A percentile compares a stretch with the other conserved stretches of the same genome.
Conservation (phyloP, 495 filamentous ascomycete genomes). For the Aspergillus indologenus region DNA sequence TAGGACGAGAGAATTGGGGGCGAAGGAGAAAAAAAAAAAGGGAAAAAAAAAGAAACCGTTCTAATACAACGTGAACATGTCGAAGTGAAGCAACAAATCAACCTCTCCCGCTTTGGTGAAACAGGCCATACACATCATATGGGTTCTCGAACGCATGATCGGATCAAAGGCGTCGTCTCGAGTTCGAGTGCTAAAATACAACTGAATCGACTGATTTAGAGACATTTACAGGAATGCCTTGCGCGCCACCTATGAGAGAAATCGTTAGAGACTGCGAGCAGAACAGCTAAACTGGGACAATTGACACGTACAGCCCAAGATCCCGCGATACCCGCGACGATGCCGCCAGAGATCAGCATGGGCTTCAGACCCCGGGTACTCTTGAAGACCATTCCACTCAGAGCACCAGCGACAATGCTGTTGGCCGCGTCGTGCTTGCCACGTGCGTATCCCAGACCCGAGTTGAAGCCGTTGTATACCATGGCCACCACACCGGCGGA, state of each 20-base stretch:
- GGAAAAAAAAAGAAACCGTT: slow-evolving; percentile 33
- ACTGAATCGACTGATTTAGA: slow-evolving; percentile 14
- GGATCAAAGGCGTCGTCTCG: slow-evolving; percentile 9
- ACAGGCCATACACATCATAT: slow-evolving; percentile 27
- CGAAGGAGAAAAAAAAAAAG: slow-evolving; percentile 27
- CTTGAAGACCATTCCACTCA: slow-evolving; percentile 95
- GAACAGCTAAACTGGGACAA: slow-evolving; percentile 7
- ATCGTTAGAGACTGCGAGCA: slow-evolving; percentile 28
- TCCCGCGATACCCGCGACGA: slow-evolving; percentile 81
- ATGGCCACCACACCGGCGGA: slow-evolving; percentile 91
- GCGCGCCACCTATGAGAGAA: slow-evolving; percentile 52
- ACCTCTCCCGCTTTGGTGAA: slow-evolving; percentile 31
- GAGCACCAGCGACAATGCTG: slow-evolving; percentile 73
- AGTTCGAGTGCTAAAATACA: slow-evolving; percentile 19
- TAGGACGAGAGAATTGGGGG: slow-evolving; percentile 26
- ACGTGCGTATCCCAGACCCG: slow-evolving; percentile 75
- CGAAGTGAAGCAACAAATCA: slow-evolving; percentile 28
- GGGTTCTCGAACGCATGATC: slow-evolving; percentile 23
- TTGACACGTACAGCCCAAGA: slow-evolving; percentile 74
- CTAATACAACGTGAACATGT: slow-evolving; percentile 42
- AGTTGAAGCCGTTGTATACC: slow-evolving; percentile 93
- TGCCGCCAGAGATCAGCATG: slow-evolving; percentile 87
- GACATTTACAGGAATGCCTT: slow-evolving; percentile 53
- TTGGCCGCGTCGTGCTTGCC: slow-evolving; percentile 92
- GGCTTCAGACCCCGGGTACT: slow-evolving; percentile 84